Conservation (phyloP, 352 stramenopile genomes). For the Phytophthora multivora region DNA sequence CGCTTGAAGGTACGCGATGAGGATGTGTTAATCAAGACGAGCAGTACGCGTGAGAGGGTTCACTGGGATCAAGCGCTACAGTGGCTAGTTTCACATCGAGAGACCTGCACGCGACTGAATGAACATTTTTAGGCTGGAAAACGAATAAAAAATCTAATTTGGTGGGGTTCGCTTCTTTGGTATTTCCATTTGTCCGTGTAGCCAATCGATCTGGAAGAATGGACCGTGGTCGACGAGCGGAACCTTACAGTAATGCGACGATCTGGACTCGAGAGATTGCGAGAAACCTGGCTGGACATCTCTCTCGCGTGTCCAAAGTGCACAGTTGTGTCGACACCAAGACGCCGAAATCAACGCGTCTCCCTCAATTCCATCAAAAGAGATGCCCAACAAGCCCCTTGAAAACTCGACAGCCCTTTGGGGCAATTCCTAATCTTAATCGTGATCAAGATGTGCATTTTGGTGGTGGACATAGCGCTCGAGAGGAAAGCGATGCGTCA, state of each 20-base stretch:
- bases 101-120: neutral
- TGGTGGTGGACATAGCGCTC: slow-evolving; percentile 8
- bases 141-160: slow-evolving; percentile 26
- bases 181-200: neutral
- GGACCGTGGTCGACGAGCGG: slow-evolving; percentile 69
- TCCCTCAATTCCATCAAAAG: slow-evolving; percentile 63
- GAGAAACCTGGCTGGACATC: slow-evolving; percentile 67
- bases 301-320: slow-evolving; percentile 70
- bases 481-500: slow-evolving; percentile 17
- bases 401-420: slow-evolving; percentile 36
- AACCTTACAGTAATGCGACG: slow-evolving; percentile 80
- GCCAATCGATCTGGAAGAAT: slow-evolving; percentile 34
- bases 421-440: slow-evolving; percentile 2
- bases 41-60: slow-evolving; percentile 30
- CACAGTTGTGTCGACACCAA: slow-evolving; percentile 76
- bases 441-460: slow-evolving; percentile 12
- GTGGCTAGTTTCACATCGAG: slow-evolving; percentile 37
- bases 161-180: neutral
- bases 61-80: slow-evolving; percentile 49
- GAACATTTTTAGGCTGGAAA: slow-evolving; percentile 15
- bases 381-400: slow-evolving; percentile 52
- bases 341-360: slow-evolving; percentile 58
- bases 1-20: slow-evolving; percentile 49
- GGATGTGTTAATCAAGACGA: slow-evolving; percentile 41
- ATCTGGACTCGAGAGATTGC: slow-evolving; percentile 79